Conservation (phyloP, 2,329 filamentous ascomycete species). For the Hysterium pulicare region DNA sequence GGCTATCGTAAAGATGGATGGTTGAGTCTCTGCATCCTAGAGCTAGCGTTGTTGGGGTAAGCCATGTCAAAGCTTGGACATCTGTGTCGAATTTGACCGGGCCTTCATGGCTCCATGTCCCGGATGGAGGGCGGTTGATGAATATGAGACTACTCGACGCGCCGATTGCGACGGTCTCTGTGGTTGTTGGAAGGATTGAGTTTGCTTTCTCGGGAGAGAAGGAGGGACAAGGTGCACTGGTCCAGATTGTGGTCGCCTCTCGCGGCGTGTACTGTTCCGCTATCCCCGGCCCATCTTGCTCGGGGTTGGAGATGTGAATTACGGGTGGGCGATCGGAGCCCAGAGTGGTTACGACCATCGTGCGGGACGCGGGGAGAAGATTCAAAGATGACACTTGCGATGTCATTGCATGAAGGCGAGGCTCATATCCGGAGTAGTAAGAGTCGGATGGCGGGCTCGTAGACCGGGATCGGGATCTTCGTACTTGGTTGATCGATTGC, state of each 20-base stretch:
- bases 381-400: slow-evolving; percentile 30
- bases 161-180: slow-evolving; percentile 31
- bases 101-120: too few relatives aligned
- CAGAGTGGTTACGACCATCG: slow-evolving; percentile 26
- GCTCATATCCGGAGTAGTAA: slow-evolving; percentile 21
- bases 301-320: slow-evolving; percentile 25
- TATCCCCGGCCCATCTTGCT: slow-evolving; percentile 22
- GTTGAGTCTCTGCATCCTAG: slow-evolving; percentile 31
- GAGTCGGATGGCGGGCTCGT: slow-evolving; percentile 5
- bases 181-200: too few relatives aligned
- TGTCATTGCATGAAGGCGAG: slow-evolving; percentile 19
- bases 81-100: slow-evolving; percentile 24
- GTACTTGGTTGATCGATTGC: too few relatives aligned
- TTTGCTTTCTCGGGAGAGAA: too few relatives aligned
- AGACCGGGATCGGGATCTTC: too few relatives aligned
- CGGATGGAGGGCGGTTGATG: slow-evolving; percentile 20
- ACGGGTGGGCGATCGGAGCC: slow-evolving; percentile 27
- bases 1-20: slow-evolving; percentile 32
- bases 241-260: slow-evolving; percentile 25
- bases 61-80: slow-evolving; percentile 33
- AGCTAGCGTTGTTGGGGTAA: slow-evolving; percentile 26
- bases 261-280: slow-evolving; percentile 26
- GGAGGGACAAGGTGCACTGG: slow-evolving; percentile 20
- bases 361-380: slow-evolving; percentile 25
- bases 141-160: slow-evolving; percentile 21